These are phyloP conservation scores for Plasmodium billcollinsi DNA, from an alignment of 169 alveolate species.

Conservation along the genomic window DNA sequence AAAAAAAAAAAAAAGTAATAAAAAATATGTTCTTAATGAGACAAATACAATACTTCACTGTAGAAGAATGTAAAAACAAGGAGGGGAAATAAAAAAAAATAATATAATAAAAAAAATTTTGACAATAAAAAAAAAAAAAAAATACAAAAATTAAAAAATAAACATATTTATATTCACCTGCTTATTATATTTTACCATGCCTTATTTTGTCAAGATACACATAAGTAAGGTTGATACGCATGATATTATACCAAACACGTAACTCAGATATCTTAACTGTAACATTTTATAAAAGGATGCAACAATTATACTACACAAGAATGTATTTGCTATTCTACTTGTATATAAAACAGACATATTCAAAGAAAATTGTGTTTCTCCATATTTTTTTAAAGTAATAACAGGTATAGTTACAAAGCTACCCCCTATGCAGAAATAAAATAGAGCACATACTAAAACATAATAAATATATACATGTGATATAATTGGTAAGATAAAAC, in stretches of 20 bases:
- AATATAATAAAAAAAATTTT: neutral
- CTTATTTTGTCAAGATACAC: slow-evolving; percentile 10
- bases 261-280: slow-evolving; percentile 30
- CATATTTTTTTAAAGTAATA: slow-evolving; percentile 56
- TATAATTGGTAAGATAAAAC: slow-evolving; percentile 43
- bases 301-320: slow-evolving; percentile 45
- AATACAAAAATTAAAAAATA: neutral
- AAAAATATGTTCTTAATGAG: too few species aligned
- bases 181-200: too few species aligned
- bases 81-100: neutral
- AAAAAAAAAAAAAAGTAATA: too few species aligned
- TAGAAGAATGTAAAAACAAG: too few species aligned
- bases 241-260: slow-evolving; percentile 34
- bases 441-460: slow-evolving; percentile 20
- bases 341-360: slow-evolving; percentile 65
- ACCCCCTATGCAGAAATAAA: slow-evolving; percentile 62
- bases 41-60: too few species aligned
- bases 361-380: slow-evolving; percentile 33
- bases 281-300: slow-evolving; percentile 8
- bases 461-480: slow-evolving; percentile 32
- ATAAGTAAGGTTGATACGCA: slow-evolving; percentile 9
- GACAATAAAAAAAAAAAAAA: neutral
- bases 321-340: slow-evolving; percentile 54
- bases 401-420: slow-evolving; percentile 61
- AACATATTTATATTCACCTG: neutral